Base-by-base conservation (phyloP, 164 flowering plant genomes). In the Echeveria elegans region DNA sequence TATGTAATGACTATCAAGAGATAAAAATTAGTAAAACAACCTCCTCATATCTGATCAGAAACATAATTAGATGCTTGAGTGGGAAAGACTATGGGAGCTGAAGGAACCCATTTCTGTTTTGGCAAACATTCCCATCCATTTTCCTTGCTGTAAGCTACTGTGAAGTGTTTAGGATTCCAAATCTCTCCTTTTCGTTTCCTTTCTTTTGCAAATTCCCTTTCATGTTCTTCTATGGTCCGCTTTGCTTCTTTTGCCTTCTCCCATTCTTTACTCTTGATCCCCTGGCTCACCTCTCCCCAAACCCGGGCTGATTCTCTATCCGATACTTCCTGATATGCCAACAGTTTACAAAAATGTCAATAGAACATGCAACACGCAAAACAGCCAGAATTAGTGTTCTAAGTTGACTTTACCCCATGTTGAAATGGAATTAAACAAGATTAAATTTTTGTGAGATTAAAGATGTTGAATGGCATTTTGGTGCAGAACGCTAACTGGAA, bases 211-310 rank as follows among this genome's bases (percentile, higher is more conserved):
- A 80, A 65, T 70, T 75, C 75, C 69, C 98, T 88, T 65, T 88
- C 81, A 34, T 60, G 86, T 38, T 83, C 89, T 74, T 90, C 96
- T 18, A 90, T 70, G 0, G 0, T 64, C 58, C 43, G 77, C 85
- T 90, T 92, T 31, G 85, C 89, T 67, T 80, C 84, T 65, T 76
- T 82, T 40, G 96, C 96, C 71, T 80, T 84, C n/a, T 80, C 92
- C 98, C 96, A 92, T 0, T 82, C 79, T 65, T 78, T 79, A 59
- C 72, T 75, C 61, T 87, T 45, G 11, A 92, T 86, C 15, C 77
- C 74, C 70, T 71, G 69, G 77, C 77, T 88, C 73, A 92, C 84
- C 61, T 83, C 82, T 43, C 80, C 70, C 98, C 98, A 92, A 5
- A 88, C 85, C 6, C 79, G 65, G 0, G 82, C 81, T 64, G 98